Conservation (phyloP, 1,284 basidiomycete species). For the Heliocybe sulcata region DNA sequence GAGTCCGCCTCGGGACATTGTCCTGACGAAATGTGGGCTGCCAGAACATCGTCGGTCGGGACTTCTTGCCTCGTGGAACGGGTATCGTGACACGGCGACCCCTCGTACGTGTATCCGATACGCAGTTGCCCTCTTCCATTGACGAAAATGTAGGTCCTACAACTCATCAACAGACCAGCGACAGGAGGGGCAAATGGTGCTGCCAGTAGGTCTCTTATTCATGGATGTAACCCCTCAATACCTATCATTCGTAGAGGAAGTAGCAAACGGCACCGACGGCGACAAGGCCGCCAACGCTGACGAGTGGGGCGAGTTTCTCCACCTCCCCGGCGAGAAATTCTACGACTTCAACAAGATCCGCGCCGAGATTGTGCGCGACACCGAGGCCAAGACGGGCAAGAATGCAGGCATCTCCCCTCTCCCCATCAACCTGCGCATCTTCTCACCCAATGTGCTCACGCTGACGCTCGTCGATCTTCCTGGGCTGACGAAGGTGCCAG, state of each 20-base stretch:
- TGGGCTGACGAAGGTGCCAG: constrained; percentile 93
- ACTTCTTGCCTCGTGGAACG: constrained; percentile 94
- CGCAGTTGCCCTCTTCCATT: constrained; percentile 7
- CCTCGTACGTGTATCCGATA: constrained; percentile 43
- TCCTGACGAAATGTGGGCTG: background rate
- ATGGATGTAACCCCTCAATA: background rate
- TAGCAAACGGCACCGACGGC: constrained; percentile 31
- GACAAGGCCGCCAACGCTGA: constrained; percentile 78
- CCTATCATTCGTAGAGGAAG: background rate
- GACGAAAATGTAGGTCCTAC: constrained; percentile 53
- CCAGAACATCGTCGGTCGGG: constrained; percentile 95
- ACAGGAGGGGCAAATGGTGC: constrained; percentile 39
- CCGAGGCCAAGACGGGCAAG: constrained; percentile 95
- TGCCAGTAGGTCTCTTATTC: constrained; percentile 21
- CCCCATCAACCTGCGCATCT: constrained; percentile 96
- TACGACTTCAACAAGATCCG: constrained; percentile 96
- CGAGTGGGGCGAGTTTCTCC: constrained; percentile 99
- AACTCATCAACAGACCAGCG: constrained; percentile 85
- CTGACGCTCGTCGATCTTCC: constrained; percentile 96
- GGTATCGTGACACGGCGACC: constrained; percentile 97
- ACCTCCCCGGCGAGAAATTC: constrained; percentile 95
- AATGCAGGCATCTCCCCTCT: constrained; percentile 95
- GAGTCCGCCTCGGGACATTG: background rate
- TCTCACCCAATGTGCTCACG: constrained; percentile 94
- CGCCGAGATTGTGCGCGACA: constrained; percentile 94